Conservation (phyloP, 768 basidiomycete genomes). For the Trametes cingulata region DNA sequence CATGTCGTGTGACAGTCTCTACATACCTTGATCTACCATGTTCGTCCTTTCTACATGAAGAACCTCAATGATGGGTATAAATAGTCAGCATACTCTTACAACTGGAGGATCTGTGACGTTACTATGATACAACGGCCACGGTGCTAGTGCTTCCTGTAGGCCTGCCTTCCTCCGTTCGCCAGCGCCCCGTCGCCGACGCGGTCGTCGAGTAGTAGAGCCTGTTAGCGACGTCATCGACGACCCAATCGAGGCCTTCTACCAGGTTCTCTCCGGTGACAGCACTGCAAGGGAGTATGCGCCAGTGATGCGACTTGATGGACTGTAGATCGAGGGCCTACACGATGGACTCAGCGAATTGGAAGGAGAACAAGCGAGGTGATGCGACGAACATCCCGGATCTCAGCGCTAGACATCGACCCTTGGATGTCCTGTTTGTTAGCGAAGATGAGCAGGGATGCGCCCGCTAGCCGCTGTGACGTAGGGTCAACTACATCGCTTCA, state of each 20-base stretch:
- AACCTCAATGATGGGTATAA: not conserved
- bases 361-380: not conserved
- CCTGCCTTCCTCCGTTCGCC: not conserved
- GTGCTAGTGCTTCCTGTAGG: not conserved
- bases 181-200: slow-evolving; percentile 5
- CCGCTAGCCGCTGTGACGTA: slow-evolving; percentile 72
- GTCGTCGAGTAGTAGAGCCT: slow-evolving; percentile 69
- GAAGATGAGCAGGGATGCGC: slow-evolving; percentile 94
- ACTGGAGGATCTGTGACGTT: no score
- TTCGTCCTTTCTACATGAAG: no score
- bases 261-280: slow-evolving; percentile 89
- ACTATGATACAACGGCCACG: not conserved
- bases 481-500: not conserved
- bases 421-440: slow-evolving; percentile 98
- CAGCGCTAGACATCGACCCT: slow-evolving; percentile 77
- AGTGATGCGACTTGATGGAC: slow-evolving; percentile 84
- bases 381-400: slow-evolving; percentile 77
- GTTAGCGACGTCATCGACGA: slow-evolving; percentile 83
- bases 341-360: not conserved
- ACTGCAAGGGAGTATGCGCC: slow-evolving; percentile 90
- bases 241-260: slow-evolving; percentile 86
- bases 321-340: slow-evolving; percentile 75
- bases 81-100: not conserved
- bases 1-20: no score
- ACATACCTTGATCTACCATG: no score